Conservation (phyloP, 2,329 filamentous ascomycete species). For the Phymatotrichopsis omnivora region DNA sequence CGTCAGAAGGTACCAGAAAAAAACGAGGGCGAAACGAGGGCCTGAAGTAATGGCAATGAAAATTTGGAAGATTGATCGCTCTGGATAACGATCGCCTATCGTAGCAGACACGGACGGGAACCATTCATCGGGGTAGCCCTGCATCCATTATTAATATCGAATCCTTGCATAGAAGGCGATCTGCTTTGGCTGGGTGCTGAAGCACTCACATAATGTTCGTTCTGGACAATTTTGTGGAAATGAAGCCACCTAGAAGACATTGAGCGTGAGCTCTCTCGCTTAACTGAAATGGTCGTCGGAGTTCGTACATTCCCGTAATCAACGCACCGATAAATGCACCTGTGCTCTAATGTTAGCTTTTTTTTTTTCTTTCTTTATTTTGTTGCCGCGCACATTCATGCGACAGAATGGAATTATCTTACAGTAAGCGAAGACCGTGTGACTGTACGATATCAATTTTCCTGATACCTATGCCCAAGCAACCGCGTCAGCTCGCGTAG, state of each 20-base stretch:
- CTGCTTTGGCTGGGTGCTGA: slow-evolving; percentile 3
- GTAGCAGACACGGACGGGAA: slow-evolving; percentile 93
- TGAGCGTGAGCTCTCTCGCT: slow-evolving; percentile 8
- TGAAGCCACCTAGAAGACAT: slow-evolving; percentile 47
- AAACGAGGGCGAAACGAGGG: slow-evolving; percentile 81
- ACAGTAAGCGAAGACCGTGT: slow-evolving; percentile 78
- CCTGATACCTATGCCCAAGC: slow-evolving; percentile 56
- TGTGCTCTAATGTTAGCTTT: slow-evolving; percentile 21
- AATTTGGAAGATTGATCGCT: slow-evolving; percentile 91
- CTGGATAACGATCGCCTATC: slow-evolving; percentile 93
- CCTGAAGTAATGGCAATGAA: slow-evolving; percentile 96
- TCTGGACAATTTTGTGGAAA: slow-evolving; percentile 94
- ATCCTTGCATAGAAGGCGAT: neutral
- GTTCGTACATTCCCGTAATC: slow-evolving; percentile 30
- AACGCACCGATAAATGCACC: slow-evolving; percentile 28
- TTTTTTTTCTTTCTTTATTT: neutral
- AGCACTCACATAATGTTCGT: slow-evolving; percentile 65
- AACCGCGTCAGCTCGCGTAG: slow-evolving; percentile 5
- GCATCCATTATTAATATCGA: neutral
- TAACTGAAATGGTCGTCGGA: slow-evolving; percentile 37
- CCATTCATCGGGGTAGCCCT: slow-evolving; percentile 86
- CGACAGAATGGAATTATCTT: no score
- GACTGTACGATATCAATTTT: slow-evolving; percentile 80
- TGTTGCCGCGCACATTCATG: slow-evolving; percentile 27
- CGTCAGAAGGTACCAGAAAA: slow-evolving; percentile 84